These are phyloP conservation scores for Porcisia hertigi DNA, from an alignment of 208 protist genomes.

Conservation along the genomic window DNA sequence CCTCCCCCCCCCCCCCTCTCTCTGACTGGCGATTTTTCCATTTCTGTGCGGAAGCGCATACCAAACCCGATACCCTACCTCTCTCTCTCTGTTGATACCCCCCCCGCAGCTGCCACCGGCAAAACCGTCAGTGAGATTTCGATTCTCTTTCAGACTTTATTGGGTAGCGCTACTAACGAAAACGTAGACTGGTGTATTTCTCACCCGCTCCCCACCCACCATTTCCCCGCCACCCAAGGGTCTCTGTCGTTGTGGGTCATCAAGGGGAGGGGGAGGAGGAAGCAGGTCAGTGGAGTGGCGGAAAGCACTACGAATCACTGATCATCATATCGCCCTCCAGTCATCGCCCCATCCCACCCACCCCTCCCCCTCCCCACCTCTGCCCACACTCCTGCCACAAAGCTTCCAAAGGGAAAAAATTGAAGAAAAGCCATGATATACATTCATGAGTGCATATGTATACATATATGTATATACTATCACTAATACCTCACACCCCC, in stretches of 20 bases:
- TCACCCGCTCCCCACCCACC: too few relatives aligned
- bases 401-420: too few relatives aligned
- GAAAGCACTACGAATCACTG: background rate
- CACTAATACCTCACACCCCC: too few relatives aligned
- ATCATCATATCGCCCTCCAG: background rate
- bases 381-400: background rate
- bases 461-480: too few relatives aligned
- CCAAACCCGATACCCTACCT: too few relatives aligned
- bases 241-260: background rate
- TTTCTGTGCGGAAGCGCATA: background rate
- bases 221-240: background rate
- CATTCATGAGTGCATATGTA: too few relatives aligned
- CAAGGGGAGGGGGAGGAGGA: background rate
- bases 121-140: background rate
- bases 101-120: background rate
- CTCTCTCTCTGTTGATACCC: too few relatives aligned
- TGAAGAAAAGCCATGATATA: too few relatives aligned
- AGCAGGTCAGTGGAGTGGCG: background rate
- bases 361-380: too few relatives aligned
- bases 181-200: background rate
- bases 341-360: background rate
- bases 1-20: too few relatives aligned
- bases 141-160: background rate
- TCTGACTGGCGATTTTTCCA: background rate
- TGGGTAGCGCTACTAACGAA: background rate